These are phyloP conservation scores for Tetraselmis striata DNA, from an alignment of 139 green algal species.

Conservation along the genomic window DNA sequence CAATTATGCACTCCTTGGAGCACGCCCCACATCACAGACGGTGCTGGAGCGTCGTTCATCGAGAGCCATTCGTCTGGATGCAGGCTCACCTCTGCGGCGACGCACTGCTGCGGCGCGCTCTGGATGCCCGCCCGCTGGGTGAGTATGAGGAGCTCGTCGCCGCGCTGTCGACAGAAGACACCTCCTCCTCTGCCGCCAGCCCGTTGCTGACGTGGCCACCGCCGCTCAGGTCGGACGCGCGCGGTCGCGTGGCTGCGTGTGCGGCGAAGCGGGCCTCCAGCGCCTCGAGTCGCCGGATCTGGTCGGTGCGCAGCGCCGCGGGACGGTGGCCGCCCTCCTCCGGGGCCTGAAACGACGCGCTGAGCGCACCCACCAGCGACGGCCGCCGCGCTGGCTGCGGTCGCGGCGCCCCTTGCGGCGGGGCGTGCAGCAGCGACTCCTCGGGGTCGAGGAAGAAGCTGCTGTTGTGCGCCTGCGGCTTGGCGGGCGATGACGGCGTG, in stretches of 20 bases:
- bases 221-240: background rate
- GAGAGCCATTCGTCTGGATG: too few relatives aligned
- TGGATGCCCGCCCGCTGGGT: background rate
- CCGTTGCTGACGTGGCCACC: background rate
- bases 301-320: background rate
- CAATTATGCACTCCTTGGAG: too few relatives aligned
- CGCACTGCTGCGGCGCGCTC: background rate
- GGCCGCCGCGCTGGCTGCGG: background rate
- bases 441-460: background rate
- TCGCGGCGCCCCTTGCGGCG: too few relatives aligned
- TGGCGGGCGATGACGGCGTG: background rate
- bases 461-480: background rate
- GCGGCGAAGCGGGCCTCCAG: background rate
- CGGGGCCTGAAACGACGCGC: background rate
- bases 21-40: too few relatives aligned
- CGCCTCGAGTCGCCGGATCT: background rate
- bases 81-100: background rate
- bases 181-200: background rate
- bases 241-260: background rate
- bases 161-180: background rate
- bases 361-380: background rate
- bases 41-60: too few relatives aligned
- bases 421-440: too few relatives aligned
- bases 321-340: background rate
- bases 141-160: background rate